phyloP scores from a whole-genome alignment of 257 asterid species.

The Lantana camara region DNA sequence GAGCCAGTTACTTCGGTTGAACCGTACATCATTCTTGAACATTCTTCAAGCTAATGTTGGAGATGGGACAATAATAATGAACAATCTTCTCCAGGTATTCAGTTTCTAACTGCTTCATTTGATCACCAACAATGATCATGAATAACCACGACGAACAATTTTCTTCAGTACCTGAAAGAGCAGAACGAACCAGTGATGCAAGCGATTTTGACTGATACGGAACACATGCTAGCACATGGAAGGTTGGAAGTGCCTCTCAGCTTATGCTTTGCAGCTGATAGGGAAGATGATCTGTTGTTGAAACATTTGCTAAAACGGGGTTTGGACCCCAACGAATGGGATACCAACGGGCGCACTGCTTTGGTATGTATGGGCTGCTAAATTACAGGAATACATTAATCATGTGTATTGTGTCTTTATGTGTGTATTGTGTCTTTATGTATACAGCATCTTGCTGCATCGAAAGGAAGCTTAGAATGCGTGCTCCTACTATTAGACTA shows the following conservation, averaged over 20 bases:
- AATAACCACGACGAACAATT: too few species aligned
- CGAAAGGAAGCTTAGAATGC: constrained; percentile 57
- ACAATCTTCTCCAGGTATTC: constrained; percentile 72
- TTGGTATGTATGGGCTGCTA: constrained; percentile 42
- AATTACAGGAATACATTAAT: too few species aligned
- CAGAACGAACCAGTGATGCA: constrained; percentile 55
- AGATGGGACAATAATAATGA: constrained; percentile 81
- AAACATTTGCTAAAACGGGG: constrained; percentile 69
- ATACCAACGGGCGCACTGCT: constrained; percentile 60
- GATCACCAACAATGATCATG: neutral
- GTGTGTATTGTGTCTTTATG: neutral
- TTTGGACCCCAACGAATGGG: constrained; percentile 68
- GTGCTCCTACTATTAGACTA: constrained; percentile 64
- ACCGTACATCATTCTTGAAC: constrained; percentile 64
- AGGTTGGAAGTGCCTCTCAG: constrained; percentile 81
- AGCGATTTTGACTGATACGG: constrained; percentile 56
- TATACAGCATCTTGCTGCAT: constrained; percentile 71
- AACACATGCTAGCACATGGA: constrained; percentile 80
- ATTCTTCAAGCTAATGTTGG: constrained; percentile 76
- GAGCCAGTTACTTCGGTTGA: constrained; percentile 78
- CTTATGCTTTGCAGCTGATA: constrained; percentile 80
- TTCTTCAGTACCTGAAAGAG: constrained; percentile 67
- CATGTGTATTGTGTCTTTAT: too few species aligned
- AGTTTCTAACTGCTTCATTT: neutral
- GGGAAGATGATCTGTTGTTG: constrained; percentile 72